Percentiles rank a stretch among this genome's conserved stretches.
phyloP scores from a whole-genome alignment of 1,284 basidiomycete genomes.

The Tilletia horrida region DNA sequence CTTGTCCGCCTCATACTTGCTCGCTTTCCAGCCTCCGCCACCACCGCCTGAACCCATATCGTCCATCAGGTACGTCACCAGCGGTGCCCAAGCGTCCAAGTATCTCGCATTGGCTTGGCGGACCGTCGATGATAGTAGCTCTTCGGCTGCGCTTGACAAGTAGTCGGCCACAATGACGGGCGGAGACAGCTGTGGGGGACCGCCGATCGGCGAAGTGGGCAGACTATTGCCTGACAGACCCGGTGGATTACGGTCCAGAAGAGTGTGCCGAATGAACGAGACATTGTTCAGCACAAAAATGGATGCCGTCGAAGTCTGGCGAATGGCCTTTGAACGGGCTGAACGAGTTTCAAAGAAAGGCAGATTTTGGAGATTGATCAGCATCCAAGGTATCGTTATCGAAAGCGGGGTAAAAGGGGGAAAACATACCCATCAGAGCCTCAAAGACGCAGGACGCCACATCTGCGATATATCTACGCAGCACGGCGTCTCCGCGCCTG shows the following conservation, averaged over 20 bases:
- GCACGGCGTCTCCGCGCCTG: not conserved
- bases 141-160: constrained; percentile 39
- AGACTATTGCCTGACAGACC: not conserved
- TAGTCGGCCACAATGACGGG: constrained; percentile 27
- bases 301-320: constrained; percentile 41
- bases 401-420: not conserved
- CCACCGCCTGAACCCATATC: constrained; percentile 27
- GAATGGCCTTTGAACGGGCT: constrained; percentile 39
- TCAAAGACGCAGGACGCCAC: constrained; percentile 8
- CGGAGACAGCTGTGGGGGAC: constrained; percentile 17
- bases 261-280: constrained; percentile 32
- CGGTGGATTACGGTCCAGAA: constrained; percentile 24
- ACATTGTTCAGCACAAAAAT: constrained; percentile 50
- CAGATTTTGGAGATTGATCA: not conserved
- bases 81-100: constrained; percentile 47
- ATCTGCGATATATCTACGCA: constrained; percentile 6
- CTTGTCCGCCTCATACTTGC: constrained; percentile 32
- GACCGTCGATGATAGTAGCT: constrained; percentile 36
- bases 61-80: constrained; percentile 46
- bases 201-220: constrained; percentile 10
- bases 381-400: not conserved
- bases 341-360: not conserved
- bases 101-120: constrained; percentile 41
- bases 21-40: constrained; percentile 20
- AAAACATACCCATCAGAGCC: not conserved